Conservation (phyloP, 208 protist genomes). For the Acanthamoeba sp. region DNA sequence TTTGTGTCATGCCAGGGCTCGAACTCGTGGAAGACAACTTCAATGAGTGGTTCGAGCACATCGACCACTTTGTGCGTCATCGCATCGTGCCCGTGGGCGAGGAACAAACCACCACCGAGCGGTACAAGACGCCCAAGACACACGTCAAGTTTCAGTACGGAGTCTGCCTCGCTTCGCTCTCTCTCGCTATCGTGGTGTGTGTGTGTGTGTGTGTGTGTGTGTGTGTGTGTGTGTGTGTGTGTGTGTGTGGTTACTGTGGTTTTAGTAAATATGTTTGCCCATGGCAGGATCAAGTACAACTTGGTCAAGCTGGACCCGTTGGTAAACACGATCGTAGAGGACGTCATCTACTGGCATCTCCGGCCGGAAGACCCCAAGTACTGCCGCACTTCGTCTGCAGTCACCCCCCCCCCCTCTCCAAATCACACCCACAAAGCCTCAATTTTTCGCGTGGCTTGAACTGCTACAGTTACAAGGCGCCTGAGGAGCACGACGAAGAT, state of each 20-base stretch:
- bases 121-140: constrained; percentile 3
- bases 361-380: constrained; percentile 55
- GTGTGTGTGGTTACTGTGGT: neutral
- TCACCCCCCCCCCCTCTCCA: neutral
- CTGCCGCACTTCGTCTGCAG: neutral
- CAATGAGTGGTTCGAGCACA: constrained; percentile 69
- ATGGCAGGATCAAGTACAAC: neutral
- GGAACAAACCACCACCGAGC: constrained; percentile 70
- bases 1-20: neutral
- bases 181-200: neutral
- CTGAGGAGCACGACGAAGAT: neutral
- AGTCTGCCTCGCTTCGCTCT: neutral
- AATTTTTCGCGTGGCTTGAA: neutral
- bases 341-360: constrained; percentile 36
- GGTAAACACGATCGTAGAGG: constrained; percentile 9
- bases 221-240: neutral
- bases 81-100: constrained; percentile 61
- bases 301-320: constrained; percentile 57
- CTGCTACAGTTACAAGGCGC: too few species aligned
- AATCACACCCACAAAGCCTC: neutral
- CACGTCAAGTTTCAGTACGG: constrained; percentile 58
- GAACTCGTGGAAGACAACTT: constrained; percentile 55
- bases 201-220: neutral
- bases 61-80: constrained; percentile 68
- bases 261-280: too few species aligned